Conservation (phyloP, 2,329 filamentous ascomycete genomes). For the Nemania sp. region DNA sequence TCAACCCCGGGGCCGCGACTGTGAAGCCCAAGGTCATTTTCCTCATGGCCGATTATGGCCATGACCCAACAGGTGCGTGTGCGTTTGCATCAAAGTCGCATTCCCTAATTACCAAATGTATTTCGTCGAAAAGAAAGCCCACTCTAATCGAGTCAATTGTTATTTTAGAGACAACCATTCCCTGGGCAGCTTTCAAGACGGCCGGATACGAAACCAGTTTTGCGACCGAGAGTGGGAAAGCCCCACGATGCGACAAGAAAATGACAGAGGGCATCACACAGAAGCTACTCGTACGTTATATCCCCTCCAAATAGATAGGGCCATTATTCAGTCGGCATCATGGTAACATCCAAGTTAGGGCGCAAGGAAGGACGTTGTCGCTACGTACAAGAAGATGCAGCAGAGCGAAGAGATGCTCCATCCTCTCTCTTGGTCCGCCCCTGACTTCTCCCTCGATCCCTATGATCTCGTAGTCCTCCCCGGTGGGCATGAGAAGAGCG, state of each 20-base stretch:
- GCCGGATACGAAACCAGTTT: slow-evolving; percentile 62
- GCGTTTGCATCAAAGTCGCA: neutral
- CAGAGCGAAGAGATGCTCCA: slow-evolving; percentile 56
- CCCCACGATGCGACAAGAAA: slow-evolving; percentile 61
- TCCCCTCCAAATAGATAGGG: too few relatives aligned
- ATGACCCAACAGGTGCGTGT: slow-evolving; percentile 64
- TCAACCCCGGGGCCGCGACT: slow-evolving; percentile 39
- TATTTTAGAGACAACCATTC: slow-evolving; percentile 61
- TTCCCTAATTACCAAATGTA: neutral
- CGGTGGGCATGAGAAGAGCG: slow-evolving; percentile 65
- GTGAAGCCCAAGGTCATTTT: slow-evolving; percentile 57
- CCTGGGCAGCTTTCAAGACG: slow-evolving; percentile 60
- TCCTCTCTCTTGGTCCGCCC: slow-evolving; percentile 59
- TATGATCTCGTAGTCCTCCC: slow-evolving; percentile 64
- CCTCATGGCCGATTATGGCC: slow-evolving; percentile 66
- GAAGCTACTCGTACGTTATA: slow-evolving; percentile 58
- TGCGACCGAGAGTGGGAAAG: slow-evolving; percentile 62
- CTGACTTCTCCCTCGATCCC: slow-evolving; percentile 57
- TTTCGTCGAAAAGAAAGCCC: neutral
- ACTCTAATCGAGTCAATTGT: slow-evolving; percentile 5
- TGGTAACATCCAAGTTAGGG: slow-evolving; percentile 49
- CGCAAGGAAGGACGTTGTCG: slow-evolving; percentile 56
- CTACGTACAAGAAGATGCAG: slow-evolving; percentile 59
- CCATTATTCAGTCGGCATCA: too few relatives aligned
- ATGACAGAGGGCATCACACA: slow-evolving; percentile 64